Percentiles rank a stretch among this genome's conserved stretches.
phyloP scores from a whole-genome alignment of 2,329 filamentous ascomycete species.

The Colletotrichum nymphaeae region DNA sequence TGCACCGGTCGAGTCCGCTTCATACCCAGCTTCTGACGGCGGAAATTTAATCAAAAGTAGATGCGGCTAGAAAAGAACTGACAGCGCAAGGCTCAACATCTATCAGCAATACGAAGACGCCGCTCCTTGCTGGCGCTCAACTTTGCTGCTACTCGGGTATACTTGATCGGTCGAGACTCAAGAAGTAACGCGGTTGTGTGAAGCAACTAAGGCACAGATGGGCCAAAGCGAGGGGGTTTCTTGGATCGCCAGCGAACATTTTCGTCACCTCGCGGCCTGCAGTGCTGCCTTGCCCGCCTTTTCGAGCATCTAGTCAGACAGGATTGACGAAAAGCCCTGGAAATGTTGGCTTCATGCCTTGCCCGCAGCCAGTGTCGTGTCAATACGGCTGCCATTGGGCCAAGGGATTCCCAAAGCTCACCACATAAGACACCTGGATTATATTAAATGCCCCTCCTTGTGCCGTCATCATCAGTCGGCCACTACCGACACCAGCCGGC shows the following conservation, averaged over 20 bases:
- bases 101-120: conserved; percentile 8
- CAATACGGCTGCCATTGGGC: background rate
- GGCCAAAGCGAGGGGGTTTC: background rate
- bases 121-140: background rate
- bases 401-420: conserved; percentile 4
- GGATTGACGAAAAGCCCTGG: background rate
- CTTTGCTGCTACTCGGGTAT: background rate
- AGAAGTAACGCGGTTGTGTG: background rate
- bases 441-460: conserved; percentile 7
- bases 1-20: background rate
- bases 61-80: conserved; percentile 8
- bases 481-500: conserved; percentile 1
- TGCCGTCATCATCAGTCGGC: conserved; percentile 17
- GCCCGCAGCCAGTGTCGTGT: background rate
- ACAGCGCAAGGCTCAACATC: background rate
- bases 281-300: conserved; percentile 25
- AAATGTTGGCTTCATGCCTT: background rate
- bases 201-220: background rate
- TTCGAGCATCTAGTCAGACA: conserved; percentile 5
- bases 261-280: conserved; percentile 13
- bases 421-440: conserved; percentile 2
- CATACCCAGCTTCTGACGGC: background rate
- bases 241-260: conserved; percentile 3
- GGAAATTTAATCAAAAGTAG: background rate
- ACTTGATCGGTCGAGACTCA: background rate